Base-by-base conservation (phyloP, 768 basidiomycete species). In the Cyathus striatus region DNA sequence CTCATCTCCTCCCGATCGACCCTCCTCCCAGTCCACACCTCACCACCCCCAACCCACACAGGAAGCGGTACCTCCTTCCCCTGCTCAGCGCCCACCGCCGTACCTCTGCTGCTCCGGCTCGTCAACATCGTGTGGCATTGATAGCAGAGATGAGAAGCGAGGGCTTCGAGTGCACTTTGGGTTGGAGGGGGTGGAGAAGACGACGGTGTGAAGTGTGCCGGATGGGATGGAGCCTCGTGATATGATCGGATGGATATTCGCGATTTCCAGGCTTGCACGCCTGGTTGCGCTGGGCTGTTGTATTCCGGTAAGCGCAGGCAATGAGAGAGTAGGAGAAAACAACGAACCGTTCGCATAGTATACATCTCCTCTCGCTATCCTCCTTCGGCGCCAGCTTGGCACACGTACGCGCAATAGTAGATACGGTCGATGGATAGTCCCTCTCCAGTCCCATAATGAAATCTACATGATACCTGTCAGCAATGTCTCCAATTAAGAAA, bases 341-440 rank as follows among this genome's bases (percentile, higher is more conserved):
- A 47, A 42, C 66, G 25, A 40, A 85, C 86, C 86, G 70, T 53
- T 79, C 73, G 54, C 89, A 91, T 5, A 90, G 56, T 10, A 74
- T 51, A 55, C 89, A 91, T 5, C 50, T 54, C 1, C 65, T 69
- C 6, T 61, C 60, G 0, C 78, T 63, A 2, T 61, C 66, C 41
- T 74, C 64, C 56, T 85, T 90, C 0, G 90, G 79, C 6, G 79
- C 72, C 21, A 92, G 61, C 60, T 92, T 92, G 4, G 73, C 80
- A 53, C 86, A 88, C 1, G 90, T 91, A 25, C 85, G 77, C 18
- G 80, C 80, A 39, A 92, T 86, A 0, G 90, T 81, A 6, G 87
- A 90, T 9, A 91, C 90, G 0, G 90, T 92, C 0, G 89, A 88
- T 3, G 90, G 90, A 57, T 85, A 92, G 57, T 90, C 82, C 40